Conservation (phyloP, 768 basidiomycete species). For the Suillus occidentalis region DNA sequence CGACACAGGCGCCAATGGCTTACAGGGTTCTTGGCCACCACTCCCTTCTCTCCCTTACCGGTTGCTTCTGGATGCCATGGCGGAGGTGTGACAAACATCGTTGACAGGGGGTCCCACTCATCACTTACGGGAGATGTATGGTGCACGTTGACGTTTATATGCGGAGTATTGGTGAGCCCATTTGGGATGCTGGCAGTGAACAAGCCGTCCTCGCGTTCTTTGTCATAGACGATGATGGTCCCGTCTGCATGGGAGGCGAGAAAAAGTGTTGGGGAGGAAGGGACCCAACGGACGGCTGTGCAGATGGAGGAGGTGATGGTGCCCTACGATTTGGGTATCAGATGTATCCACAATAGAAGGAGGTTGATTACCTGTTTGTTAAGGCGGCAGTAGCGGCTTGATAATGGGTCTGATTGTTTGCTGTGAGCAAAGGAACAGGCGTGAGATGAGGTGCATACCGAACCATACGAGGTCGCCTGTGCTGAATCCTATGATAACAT, state of each 20-base stretch:
- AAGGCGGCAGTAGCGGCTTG: conserved; percentile 77
- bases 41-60: conserved; percentile 62
- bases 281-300: conserved; percentile 91
- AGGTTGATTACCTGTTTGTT: conserved; percentile 69
- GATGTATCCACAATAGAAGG: conserved; percentile 5
- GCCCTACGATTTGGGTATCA: conserved; percentile 45
- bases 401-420: conserved; percentile 62
- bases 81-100: conserved; percentile 57
- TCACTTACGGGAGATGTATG: conserved; percentile 30
- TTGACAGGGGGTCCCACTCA: conserved; percentile 77
- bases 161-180: conserved; percentile 28
- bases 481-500: conserved; percentile 88
- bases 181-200: conserved; percentile 65
- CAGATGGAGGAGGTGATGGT: conserved; percentile 79
- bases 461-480: conserved; percentile 98
- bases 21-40: conserved; percentile 79
- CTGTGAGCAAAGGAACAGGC: conserved; percentile 9
- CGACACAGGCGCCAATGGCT: conserved; percentile 43
- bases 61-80: conserved; percentile 75
- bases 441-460: conserved; percentile 47
- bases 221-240: conserved; percentile 86
- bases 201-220: conserved; percentile 82
- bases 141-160: conserved; percentile 28
- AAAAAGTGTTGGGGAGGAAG: conserved; percentile 75
- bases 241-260: conserved; percentile 88